phyloP scores from a whole-genome alignment of 192 early-diverging fungal species.

The Thamnidium elegans region DNA sequence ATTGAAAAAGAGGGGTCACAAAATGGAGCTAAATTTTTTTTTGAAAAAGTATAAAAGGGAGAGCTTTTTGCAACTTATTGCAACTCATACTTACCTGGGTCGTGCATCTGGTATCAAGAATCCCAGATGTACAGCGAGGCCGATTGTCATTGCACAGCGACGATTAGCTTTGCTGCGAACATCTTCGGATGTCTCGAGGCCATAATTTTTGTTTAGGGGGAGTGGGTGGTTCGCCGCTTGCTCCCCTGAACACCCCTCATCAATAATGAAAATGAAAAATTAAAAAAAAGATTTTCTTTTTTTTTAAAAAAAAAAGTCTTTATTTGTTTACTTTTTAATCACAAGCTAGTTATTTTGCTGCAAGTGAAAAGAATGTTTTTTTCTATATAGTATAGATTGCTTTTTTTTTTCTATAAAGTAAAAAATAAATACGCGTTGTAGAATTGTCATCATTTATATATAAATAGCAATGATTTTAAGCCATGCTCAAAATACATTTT shows the following conservation, averaged over 20 bases:
- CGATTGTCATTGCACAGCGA: conserved; percentile 32
- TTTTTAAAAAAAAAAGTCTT: too few species aligned
- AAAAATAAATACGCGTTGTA: too few species aligned
- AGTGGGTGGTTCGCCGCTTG: conserved; percentile 16
- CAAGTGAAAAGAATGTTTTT: too few species aligned
- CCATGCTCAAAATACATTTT: too few species aligned
- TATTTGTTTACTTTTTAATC: too few species aligned
- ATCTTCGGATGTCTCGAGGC: conserved; percentile 30
- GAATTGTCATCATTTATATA: too few species aligned
- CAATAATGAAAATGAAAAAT: conserved; percentile 2
- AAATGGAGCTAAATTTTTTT: background rate
- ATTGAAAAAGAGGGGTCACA: too few species aligned
- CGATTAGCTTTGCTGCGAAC: conserved; percentile 29
- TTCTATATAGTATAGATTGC: too few species aligned
- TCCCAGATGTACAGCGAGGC: conserved; percentile 16
- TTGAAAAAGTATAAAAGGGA: conserved; percentile 20
- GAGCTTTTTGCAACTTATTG: conserved; percentile 6
- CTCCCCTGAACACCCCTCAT: background rate
- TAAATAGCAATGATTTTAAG: too few species aligned
- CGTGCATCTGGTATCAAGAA: conserved; percentile 27
- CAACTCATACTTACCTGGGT: conserved; percentile 36
- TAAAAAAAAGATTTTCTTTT: background rate
- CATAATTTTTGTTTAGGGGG: conserved; percentile 31
- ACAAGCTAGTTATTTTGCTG: too few species aligned
- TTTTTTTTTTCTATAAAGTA: too few species aligned